A percentile compares a stretch with the other conserved stretches of the same genome.
These are phyloP conservation scores for Scorias spongiosa DNA, from an alignment of 2,329 filamentous ascomycete species.

Conservation along the genomic window DNA sequence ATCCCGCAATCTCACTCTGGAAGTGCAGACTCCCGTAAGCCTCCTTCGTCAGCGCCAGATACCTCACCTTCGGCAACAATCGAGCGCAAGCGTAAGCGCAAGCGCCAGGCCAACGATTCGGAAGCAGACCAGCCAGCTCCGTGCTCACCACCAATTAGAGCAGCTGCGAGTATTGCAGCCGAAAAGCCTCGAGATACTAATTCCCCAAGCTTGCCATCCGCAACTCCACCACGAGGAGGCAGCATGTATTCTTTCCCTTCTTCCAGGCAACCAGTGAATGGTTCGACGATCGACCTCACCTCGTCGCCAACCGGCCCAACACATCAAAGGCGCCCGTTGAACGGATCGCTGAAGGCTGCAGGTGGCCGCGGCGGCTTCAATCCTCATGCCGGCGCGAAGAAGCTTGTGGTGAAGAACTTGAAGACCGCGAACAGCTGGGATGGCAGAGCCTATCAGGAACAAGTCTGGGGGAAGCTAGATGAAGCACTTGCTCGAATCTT, in stretches of 20 bases:
- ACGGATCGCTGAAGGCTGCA: conserved; percentile 16
- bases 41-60: not conserved
- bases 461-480: conserved; percentile 59
- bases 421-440: conserved; percentile 48
- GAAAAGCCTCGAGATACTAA: no score
- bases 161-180: no score
- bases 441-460: conserved; percentile 62
- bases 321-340: conserved; percentile 10
- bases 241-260: conserved; percentile 41
- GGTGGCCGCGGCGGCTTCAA: conserved; percentile 38
- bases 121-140: no score
- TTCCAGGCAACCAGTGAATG: conserved; percentile 20
- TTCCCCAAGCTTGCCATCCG: no score
- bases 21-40: not conserved
- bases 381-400: conserved; percentile 63
- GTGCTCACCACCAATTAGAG: no score
- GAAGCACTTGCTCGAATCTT: conserved; percentile 62
- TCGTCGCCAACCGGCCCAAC: conserved; percentile 18
- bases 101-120: not conserved
- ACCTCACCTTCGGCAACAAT: not conserved
- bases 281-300: conserved; percentile 29
- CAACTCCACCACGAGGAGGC: conserved; percentile 15
- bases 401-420: conserved; percentile 87
- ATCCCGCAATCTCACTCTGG: not conserved
- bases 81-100: not conserved